Evolutionary conservation across 768 basidiomycete genomes (phyloP).

Genomic region (Termitomyces sp.): DNA sequence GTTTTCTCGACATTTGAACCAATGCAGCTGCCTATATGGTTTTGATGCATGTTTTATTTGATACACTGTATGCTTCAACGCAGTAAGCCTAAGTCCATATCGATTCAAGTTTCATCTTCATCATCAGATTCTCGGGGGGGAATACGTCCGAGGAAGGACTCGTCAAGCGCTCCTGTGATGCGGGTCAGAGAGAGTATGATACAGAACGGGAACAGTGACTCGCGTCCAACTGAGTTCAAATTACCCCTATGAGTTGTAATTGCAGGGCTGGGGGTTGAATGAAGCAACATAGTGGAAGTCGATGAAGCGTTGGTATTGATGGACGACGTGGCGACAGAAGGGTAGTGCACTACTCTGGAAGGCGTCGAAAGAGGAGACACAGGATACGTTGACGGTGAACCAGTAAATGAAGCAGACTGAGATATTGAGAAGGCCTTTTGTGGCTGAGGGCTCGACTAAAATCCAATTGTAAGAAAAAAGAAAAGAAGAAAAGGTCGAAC

Average conservation of each 20-base stretch:
- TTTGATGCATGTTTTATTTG: not conserved
- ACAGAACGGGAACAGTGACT: constrained; percentile 8
- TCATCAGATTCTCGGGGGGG: constrained; percentile 4
- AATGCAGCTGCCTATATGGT: not conserved
- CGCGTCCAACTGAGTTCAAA: constrained; percentile 30
- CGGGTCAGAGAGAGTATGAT: not conserved
- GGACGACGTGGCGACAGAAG: constrained; percentile 24
- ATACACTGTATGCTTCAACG: not conserved
- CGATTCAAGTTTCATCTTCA: not conserved
- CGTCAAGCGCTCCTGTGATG: constrained; percentile 33
- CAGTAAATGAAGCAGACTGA: constrained; percentile 27
- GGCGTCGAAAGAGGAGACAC: constrained; percentile 37
- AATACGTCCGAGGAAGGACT: constrained; percentile 27
- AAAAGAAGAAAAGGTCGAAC: not conserved
- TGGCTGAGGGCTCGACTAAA: constrained; percentile 33
- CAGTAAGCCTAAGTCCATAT: not conserved
- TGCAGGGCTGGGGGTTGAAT: constrained; percentile 35
- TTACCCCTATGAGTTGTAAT: constrained; percentile 39
- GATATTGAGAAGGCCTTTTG: constrained; percentile 40
- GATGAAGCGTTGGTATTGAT: constrained; percentile 28
- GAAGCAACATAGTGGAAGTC: constrained; percentile 25
- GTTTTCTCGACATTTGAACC: not conserved
- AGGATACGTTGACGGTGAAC: constrained; percentile 24
- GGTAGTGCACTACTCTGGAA: constrained; percentile 31
- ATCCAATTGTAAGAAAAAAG: not conserved